phyloP scores from a whole-genome alignment of 2,329 filamentous ascomycete genomes.

The Arthrinium phaeospermum region DNA sequence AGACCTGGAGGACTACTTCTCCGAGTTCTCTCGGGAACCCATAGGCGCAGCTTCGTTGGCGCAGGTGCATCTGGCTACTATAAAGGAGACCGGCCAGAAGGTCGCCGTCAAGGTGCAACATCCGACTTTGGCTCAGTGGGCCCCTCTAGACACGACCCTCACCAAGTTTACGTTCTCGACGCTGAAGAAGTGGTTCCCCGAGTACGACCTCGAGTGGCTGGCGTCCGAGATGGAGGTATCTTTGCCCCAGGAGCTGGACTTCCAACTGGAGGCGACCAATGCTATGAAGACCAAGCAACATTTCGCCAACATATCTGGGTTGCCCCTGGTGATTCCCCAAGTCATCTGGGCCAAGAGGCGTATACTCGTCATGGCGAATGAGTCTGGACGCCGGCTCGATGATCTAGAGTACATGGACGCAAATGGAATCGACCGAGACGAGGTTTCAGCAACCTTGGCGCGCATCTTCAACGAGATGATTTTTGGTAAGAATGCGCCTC shows the following conservation, averaged over 20 bases:
- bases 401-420: constrained; percentile 86
- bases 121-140: constrained; percentile 87
- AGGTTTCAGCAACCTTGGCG: constrained; percentile 89
- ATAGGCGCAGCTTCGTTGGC: constrained; percentile 94
- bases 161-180: constrained; percentile 90
- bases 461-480: constrained; percentile 99
- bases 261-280: constrained; percentile 83
- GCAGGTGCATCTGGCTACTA: constrained; percentile 87
- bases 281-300: constrained; percentile 80
- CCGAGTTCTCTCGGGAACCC: constrained; percentile 78
- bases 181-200: constrained; percentile 91
- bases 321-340: constrained; percentile 87
- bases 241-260: constrained; percentile 90
- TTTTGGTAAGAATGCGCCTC: constrained; percentile 83
- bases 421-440: constrained; percentile 89
- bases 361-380: constrained; percentile 94
- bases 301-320: constrained; percentile 73
- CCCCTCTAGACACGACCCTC: constrained; percentile 82
- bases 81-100: constrained; percentile 80
- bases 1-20: constrained; percentile 82
- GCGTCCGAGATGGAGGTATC: constrained; percentile 92
- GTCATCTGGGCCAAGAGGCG: constrained; percentile 89
- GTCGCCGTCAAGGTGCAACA: constrained; percentile 98
- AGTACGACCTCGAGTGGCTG: constrained; percentile 97
- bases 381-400: constrained; percentile 85